A percentile compares a stretch with the other conserved stretches of the same genome.
phyloP scores from a whole-genome alignment of 805 yeast genomes.

The Saturnispora dispora region DNA sequence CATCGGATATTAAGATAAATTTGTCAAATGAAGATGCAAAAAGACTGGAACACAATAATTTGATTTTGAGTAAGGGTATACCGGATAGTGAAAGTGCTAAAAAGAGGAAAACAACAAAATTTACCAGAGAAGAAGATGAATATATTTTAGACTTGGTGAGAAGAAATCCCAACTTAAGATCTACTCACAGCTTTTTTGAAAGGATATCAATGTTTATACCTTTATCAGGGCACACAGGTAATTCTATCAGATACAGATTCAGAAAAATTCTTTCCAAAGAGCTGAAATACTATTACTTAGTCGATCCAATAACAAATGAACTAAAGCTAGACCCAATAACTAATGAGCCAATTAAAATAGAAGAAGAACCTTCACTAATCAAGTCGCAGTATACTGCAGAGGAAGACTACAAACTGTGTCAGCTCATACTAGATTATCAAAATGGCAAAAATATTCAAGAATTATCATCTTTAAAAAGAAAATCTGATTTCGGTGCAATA shows the following conservation, averaged over 20 bases:
- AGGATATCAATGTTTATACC: constrained; percentile 43
- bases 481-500: constrained; percentile 18
- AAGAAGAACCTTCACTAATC: constrained; percentile 38
- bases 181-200: constrained; percentile 58
- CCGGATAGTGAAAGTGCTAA: not conserved
- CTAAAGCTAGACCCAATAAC: constrained; percentile 33
- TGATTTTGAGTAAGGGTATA: constrained; percentile 13
- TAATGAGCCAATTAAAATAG: constrained; percentile 33
- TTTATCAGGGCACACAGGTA: constrained; percentile 62
- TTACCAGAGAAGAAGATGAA: constrained; percentile 57
- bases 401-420: constrained; percentile 58
- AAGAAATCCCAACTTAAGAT: constrained; percentile 54
- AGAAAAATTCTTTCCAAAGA: constrained; percentile 36
- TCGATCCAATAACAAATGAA: constrained; percentile 35
- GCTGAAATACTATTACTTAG: constrained; percentile 40
- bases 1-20: not conserved
- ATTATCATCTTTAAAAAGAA: constrained; percentile 11
- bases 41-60: not conserved
- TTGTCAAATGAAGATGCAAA: not conserved
- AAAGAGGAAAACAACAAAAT: constrained; percentile 36
- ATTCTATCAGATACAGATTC: constrained; percentile 60
- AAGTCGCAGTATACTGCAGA: constrained; percentile 59
- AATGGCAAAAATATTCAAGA: constrained; percentile 13
- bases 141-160: constrained; percentile 60
- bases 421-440: constrained; percentile 19